Conservation (phyloP, 108 stramenopile genomes). For the Pseudonitzschia pungens region DNA sequence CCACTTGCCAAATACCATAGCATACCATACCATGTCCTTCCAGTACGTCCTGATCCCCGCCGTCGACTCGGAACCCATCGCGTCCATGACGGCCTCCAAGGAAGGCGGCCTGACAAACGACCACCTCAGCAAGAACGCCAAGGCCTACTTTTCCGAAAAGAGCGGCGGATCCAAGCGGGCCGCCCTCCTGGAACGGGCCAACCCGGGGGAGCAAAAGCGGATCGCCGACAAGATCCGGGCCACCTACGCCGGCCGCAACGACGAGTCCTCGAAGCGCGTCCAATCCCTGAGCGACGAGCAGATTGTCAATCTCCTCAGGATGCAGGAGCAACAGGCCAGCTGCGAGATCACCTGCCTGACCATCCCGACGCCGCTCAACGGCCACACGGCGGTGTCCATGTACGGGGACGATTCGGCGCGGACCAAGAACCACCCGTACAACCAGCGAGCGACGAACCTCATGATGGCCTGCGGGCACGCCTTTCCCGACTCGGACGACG, state of each 20-base stretch:
- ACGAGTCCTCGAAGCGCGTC: neutral
- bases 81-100: conserved; percentile 26
- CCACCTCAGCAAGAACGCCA: conserved; percentile 55
- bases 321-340: neutral
- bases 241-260: conserved; percentile 20
- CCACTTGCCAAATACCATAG: neutral
- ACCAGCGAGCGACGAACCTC: conserved; percentile 58
- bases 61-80: neutral
- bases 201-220: conserved; percentile 51
- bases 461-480: conserved; percentile 65
- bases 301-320: neutral
- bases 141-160: conserved; percentile 60
- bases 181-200: conserved; percentile 34
- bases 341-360: conserved; percentile 5
- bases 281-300: conserved; percentile 17
- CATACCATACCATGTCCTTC: neutral
- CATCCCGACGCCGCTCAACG: neutral
- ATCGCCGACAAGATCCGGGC: conserved; percentile 57
- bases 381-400: conserved; percentile 58
- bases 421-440: conserved; percentile 26
- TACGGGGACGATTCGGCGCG: conserved; percentile 49
- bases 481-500: conserved; percentile 3
- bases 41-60: conserved; percentile 16
- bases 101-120: conserved; percentile 69
- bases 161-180: conserved; percentile 40